Base-by-base conservation (phyloP, 768 basidiomycete species). In the Infundibulicybe gibba region DNA sequence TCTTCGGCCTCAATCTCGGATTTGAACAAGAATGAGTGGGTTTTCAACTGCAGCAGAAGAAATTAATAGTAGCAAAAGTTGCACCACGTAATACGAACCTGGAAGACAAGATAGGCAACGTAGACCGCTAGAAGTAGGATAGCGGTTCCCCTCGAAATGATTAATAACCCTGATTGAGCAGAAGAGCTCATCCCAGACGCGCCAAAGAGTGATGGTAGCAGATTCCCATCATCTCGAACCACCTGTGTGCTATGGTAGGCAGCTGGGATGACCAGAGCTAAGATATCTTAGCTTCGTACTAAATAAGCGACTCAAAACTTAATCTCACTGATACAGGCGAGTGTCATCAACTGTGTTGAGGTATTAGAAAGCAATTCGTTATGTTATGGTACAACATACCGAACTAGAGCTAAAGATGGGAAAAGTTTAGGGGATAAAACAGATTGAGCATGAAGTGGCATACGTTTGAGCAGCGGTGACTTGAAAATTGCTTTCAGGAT, bases 381-480 rank as follows among this genome's bases (percentile, higher is more conserved):
- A 5, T 0, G 15, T 31, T 40, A 19, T 30, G 30, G 48, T 44
- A 15, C 34, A 38, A 58, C 65, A 46, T 62, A 77, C 75, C 51
- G 74, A 79, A 48, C 74, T 73, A 45, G 75, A 75, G 53, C 75
- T 79, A 25, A 19, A n/a, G n/a, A 2, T 46, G 35, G 40, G 32
- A 52, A 40, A 40, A 40, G 41, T 51, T n/a, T n/a, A n/a, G n/a
- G 34, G 54, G 44, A 32, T 15, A 40, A 37, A 39, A 43, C 40
- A 13, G 16, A 39, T 19, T 35, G 4, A 41, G 17, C 42, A 40
- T 16, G n/a, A 11, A 30, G 14, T 3, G 17, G 74, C 84, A 60
- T 55, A 90, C 82, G 91, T 82, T 70, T 94, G 93, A 20, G 94
- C 93, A 25, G 90, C 92, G 14, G 88, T 92, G 20, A 76, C 75